Evolutionary conservation across 1,284 basidiomycete species (phyloP).

Genomic region (Pholiota adiposa): DNA sequence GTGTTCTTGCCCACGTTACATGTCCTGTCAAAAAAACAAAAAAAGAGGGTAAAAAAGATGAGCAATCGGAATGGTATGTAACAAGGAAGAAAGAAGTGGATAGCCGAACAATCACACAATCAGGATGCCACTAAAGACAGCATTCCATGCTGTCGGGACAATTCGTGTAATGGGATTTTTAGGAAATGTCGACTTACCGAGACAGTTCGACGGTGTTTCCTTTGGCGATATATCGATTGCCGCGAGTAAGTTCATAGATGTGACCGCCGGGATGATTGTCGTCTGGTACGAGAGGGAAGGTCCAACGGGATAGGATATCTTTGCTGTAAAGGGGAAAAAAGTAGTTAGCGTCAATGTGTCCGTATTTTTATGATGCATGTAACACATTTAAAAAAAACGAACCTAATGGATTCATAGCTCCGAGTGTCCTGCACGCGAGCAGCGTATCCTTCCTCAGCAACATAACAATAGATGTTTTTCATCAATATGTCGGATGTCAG

Average conservation of each 20-base stretch:
- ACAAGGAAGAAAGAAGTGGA: neutral
- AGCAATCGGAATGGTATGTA: neutral
- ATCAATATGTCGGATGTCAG: slow-evolving; percentile 94
- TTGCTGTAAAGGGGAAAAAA: slow-evolving; percentile 55
- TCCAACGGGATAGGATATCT: slow-evolving; percentile 92
- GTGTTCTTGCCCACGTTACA: slow-evolving; percentile 85
- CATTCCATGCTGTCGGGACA: no score
- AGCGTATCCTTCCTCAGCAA: slow-evolving; percentile 86
- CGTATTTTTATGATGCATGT: no score
- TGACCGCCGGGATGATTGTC: slow-evolving; percentile 86
- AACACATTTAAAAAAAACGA: slow-evolving; percentile 14
- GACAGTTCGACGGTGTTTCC: slow-evolving; percentile 76
- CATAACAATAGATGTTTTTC: slow-evolving; percentile 92
- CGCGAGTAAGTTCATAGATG: slow-evolving; percentile 82
- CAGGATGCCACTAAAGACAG: neutral
- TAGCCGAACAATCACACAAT: neutral
- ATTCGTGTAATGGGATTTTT: no score
- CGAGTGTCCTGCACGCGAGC: slow-evolving; percentile 89
- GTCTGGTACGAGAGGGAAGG: slow-evolving; percentile 94
- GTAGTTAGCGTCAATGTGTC: slow-evolving; percentile 6
- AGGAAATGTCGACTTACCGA: slow-evolving; percentile 50
- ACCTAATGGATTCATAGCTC: slow-evolving; percentile 89
- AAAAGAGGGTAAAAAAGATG: neutral
- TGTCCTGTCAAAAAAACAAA: slow-evolving; percentile 49
- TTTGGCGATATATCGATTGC: slow-evolving; percentile 86